A percentile compares a stretch with the other conserved stretches of the same genome.
Conservation (phyloP, 352 stramenopile genomes). For the Chrysophaeum taylorii region DNA sequence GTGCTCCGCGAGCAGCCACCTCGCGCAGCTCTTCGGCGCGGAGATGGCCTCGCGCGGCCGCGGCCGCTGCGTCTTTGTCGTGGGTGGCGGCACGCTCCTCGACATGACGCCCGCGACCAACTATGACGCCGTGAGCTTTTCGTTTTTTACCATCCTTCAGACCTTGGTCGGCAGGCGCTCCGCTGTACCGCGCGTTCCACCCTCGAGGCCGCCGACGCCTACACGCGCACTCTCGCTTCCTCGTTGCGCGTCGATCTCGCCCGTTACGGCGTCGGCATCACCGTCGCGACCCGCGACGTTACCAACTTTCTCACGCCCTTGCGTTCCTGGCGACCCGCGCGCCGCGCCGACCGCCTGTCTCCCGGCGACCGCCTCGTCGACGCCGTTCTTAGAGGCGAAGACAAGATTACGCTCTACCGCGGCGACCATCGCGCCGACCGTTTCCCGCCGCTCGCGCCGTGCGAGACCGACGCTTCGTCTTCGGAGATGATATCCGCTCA, state of each 20-base stretch:
- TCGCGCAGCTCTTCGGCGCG: neutral
- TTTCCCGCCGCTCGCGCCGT: too few species aligned
- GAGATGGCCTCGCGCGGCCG: neutral
- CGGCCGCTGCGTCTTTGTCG: neutral
- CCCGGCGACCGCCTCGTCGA: conserved; percentile 2
- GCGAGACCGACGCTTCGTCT: too few species aligned
- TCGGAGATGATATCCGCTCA: too few species aligned
- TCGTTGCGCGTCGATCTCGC: neutral
- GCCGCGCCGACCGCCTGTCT: too few species aligned
- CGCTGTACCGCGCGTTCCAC: too few species aligned
- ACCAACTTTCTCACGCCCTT: too few species aligned
- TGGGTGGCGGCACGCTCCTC: neutral
- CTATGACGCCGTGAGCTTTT: too few species aligned
- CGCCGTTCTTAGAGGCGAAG: neutral
- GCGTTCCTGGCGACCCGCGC: too few species aligned
- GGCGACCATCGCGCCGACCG: too few species aligned
- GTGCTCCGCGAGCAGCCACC: neutral
- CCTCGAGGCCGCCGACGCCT: neutral
- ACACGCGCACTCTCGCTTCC: neutral
- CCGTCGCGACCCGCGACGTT: neutral
- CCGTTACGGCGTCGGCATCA: neutral
- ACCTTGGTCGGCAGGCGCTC: too few species aligned
- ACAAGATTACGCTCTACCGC: too few species aligned
- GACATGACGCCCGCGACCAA: neutral
- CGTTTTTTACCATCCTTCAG: too few species aligned